Conservation (phyloP, 805 yeast genomes). For the Pichia manshurica region DNA sequence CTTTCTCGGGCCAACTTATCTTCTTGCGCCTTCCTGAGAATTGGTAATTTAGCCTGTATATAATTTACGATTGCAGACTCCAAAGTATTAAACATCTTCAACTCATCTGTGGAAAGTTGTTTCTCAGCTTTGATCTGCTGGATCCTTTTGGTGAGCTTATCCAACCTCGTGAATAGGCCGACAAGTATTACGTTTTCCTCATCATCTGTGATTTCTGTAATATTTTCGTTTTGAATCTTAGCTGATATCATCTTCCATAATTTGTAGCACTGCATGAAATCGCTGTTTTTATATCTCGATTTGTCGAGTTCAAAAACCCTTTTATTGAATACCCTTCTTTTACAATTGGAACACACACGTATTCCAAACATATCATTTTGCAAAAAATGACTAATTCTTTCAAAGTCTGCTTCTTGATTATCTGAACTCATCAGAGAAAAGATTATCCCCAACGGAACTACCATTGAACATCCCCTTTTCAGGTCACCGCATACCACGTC, state of each 20-base stretch:
- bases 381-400: not conserved
- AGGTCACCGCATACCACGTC: conserved; percentile 67
- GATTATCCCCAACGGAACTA: conserved; percentile 48
- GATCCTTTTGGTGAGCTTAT: conserved; percentile 41
- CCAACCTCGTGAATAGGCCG: conserved; percentile 46
- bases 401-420: conserved; percentile 12
- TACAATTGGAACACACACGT: conserved; percentile 68
- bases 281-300: conserved; percentile 25
- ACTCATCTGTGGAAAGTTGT: conserved; percentile 33
- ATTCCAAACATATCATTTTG: conserved; percentile 30
- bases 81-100: conserved; percentile 46
- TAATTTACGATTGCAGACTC: conserved; percentile 51
- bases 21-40: conserved; percentile 54
- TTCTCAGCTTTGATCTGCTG: conserved; percentile 1
- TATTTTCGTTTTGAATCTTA: conserved; percentile 20
- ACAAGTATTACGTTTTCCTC: conserved; percentile 25
- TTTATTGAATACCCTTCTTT: conserved; percentile 51
- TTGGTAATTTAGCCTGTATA: conserved; percentile 62
- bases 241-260: conserved; percentile 22
- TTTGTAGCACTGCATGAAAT: conserved; percentile 35
- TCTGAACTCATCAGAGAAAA: conserved; percentile 31
- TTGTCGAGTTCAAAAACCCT: conserved; percentile 43
- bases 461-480: conserved; percentile 62
- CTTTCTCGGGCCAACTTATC: conserved; percentile 18
- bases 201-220: conserved; percentile 30